Base-by-base conservation (phyloP, 192 early-diverging fungal genomes). In the Gryganskiella cystojenkinii region DNA sequence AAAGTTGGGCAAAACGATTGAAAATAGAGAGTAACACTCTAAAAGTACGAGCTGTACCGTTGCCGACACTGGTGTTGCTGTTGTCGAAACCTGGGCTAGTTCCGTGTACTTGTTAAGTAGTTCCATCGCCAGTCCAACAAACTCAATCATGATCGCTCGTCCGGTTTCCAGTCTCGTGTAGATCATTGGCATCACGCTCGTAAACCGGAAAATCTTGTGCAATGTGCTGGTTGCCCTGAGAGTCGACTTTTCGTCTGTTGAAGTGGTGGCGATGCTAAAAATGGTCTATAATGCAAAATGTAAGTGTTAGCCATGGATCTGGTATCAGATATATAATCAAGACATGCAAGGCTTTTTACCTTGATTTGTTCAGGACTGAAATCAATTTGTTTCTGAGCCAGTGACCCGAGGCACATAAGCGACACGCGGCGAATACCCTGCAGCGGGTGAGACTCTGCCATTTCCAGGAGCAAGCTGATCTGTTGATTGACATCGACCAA, bases 401-500 rank as follows among this genome's bases (percentile, higher is more conserved):
- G 33, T 0, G 50, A 60, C 27, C 74, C 67, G 13, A 78, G 19
- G 33, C 74, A 78, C 28, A 47, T 59, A 5, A 78, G 46, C n/a
- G 74, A 63, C 10, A 78, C 74, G 28, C 74, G 74, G 13, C 66
- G 61, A 20, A 64, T 78, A 24, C 66, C 74, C 24, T 42, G 49
- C 9, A 49, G 30, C 11, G 53, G 33, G 1, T 62, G 55, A 11
- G 22, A 22, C 56, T 65, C 40, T 27, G 71, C 64, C 7, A 46
- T 53, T 40, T 68, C 64, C 30, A 78, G 20, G 14, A 78, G 25
- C 61, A 78, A 33, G 3, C 68, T 47, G 30, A 83, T 76, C 55
- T 80, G 82, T 44, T 83, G 72, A 47, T 69, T 57, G 25, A 70
- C 64, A 67, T 84, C 80, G 24, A 84, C 76, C 3, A 81, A 45